Conservation (phyloP, 2,329 filamentous ascomycete species). For the Nemania abortiva region DNA sequence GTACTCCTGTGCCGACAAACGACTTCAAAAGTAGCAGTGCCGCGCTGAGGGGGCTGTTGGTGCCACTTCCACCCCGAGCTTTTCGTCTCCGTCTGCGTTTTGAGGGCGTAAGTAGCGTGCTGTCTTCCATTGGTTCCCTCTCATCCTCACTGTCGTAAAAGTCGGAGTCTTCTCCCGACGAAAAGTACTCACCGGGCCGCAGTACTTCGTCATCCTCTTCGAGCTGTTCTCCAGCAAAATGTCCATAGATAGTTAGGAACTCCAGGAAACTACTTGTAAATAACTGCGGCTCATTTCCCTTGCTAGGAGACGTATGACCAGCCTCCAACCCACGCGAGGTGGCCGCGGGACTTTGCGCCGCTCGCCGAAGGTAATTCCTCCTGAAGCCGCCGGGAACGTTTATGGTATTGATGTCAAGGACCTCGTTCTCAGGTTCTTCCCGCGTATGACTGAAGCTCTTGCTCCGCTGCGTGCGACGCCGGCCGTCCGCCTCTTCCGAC, state of each 20-base stretch:
- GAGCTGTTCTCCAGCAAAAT: constrained; percentile 96
- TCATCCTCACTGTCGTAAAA: constrained; percentile 72
- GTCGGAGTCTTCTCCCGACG: constrained; percentile 76
- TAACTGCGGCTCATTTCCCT: constrained; percentile 67
- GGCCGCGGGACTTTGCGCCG: constrained; percentile 71
- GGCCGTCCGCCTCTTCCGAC: constrained; percentile 87
- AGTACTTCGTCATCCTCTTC: constrained; percentile 96
- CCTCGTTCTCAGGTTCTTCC: constrained; percentile 82
- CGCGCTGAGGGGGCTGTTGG: constrained; percentile 82
- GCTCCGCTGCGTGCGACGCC: constrained; percentile 78
- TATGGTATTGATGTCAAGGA: constrained; percentile 88
- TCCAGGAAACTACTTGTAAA: constrained; percentile 96
- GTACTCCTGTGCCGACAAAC: constrained; percentile 94
- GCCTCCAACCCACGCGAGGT: constrained; percentile 56
- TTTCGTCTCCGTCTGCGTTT: constrained; percentile 81
- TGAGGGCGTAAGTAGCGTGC: constrained; percentile 82
- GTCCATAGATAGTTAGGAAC: constrained; percentile 93
- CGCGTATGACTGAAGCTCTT: constrained; percentile 86
- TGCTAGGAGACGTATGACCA: constrained; percentile 53
- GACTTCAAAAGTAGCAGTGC: constrained; percentile 92
- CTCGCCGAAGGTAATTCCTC: constrained; percentile 85
- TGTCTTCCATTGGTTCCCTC: constrained; percentile 87
- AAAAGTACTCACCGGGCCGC: constrained; percentile 90
- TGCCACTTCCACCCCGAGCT: constrained; percentile 77
- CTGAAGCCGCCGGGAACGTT: constrained; percentile 94